Evolutionary conservation across 2,329 filamentous ascomycete species (phyloP), one percentile per base, ranked within the genome.

Genomic region (Fusarium hainanense): DNA sequence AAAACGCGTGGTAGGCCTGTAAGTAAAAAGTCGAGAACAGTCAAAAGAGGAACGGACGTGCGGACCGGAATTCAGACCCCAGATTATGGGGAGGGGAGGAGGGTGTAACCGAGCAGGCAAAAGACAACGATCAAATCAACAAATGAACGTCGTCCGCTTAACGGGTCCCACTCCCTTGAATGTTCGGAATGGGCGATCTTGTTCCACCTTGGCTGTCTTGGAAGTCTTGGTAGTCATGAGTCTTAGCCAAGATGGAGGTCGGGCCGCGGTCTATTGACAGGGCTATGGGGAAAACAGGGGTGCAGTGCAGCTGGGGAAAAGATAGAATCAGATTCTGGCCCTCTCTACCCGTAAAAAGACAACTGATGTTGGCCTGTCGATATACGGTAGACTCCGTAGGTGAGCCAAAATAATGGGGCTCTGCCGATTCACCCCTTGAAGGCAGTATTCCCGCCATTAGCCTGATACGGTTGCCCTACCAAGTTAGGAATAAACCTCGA

Each of bases 201-300:
- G 21, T 61, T 66, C 62, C 63, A 66, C 42, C 61, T 66, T 66
- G 63, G 63, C 63, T 61, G 34, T 54, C 63, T 66, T 66, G 61
- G 63, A 37, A 66, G 62, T 65, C 62, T 64, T 65, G 51, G 62
- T 32, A 48, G 34, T 52, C 60, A 52, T 65, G 47, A 60, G 47
- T 52, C 16, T n/a, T 8, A 48, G 54, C 62, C 62, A 65, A 65
- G 52, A 54, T 48, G 62, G 54, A 65, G 54, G 42, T 54, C 62
- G 61, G 61, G 46, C 47, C 47, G 47, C 21, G 8, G 43, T 58
- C 34, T 43, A 37, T 40, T 4, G 44, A 27, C 62, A 65, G n/a
- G 61, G 61, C n/a, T 63, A 14, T 16, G 34, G 34, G 34, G 34
- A 5, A n/a, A 37, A n/a, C 34, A 37, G 34, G 34, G 34, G 9